Conservation (phyloP, 2,329 filamentous ascomycete species). For the Fusarium concolor region DNA sequence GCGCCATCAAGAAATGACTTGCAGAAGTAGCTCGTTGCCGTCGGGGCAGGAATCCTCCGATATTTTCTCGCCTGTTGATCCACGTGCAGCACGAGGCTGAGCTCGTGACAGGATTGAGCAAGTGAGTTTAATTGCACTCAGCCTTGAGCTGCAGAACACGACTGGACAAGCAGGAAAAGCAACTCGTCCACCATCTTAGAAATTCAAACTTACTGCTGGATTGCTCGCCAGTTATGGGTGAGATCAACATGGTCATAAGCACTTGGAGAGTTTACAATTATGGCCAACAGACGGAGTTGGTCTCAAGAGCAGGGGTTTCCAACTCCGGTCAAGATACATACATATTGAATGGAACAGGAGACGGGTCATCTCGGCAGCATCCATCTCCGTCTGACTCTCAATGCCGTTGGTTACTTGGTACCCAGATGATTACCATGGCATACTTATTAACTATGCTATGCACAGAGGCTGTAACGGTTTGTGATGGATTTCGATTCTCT, state of each 20-base stretch:
- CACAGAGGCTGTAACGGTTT: conserved; percentile 2
- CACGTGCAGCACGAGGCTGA: conserved; percentile 36
- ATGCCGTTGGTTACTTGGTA: not conserved
- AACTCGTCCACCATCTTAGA: conserved; percentile 1
- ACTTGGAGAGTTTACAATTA: too few species aligned
- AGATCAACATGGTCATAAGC: not conserved
- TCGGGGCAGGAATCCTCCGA: conserved; percentile 12
- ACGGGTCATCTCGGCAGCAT: conserved; percentile 6
- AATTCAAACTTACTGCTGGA: not conserved
- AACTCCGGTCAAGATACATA: not conserved
- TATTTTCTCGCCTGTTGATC: conserved; percentile 8
- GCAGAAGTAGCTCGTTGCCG: conserved; percentile 32
- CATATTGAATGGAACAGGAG: not conserved
- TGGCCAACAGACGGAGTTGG: not conserved
- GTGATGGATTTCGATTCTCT: not conserved
- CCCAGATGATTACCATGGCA: not conserved
- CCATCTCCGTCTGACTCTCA: not conserved
- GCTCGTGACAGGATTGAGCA: conserved; percentile 12
- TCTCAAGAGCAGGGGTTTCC: not conserved
- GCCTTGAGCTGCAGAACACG: conserved; percentile 1
- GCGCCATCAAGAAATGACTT: conserved; percentile 39
- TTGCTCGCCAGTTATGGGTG: not conserved
- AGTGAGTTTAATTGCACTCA: conserved; percentile 35
- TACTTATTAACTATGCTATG: not conserved
- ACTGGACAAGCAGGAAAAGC: not conserved